phyloP scores from a whole-genome alignment of 768 basidiomycete species.

The Pleurotus eryngii region DNA sequence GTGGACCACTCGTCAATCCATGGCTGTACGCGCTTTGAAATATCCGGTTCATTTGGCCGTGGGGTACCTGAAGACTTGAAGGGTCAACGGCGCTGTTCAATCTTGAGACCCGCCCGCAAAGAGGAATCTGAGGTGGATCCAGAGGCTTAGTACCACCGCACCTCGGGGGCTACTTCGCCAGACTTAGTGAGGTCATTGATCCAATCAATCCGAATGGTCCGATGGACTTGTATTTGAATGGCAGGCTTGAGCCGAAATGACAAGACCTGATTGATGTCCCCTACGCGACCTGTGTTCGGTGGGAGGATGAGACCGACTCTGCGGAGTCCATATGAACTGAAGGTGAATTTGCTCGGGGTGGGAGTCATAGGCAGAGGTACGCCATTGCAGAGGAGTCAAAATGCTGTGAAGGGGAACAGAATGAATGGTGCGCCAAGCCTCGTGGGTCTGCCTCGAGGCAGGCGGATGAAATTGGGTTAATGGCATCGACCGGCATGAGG shows the following conservation, averaged over 20 bases:
- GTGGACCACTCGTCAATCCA: not conserved
- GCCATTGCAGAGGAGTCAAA: slow-evolving; percentile 1
- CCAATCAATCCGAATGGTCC: slow-evolving; percentile 1
- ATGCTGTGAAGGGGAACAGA: not conserved
- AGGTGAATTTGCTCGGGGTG: not conserved
- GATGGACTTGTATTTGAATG: not conserved
- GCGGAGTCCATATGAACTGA: not conserved
- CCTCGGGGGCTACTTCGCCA: not conserved
- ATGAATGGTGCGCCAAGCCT: not conserved
- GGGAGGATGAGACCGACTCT: not conserved
- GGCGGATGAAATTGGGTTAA: slow-evolving; percentile 3
- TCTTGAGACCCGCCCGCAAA: not conserved
- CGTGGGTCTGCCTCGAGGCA: slow-evolving; percentile 6
- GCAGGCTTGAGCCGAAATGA: not conserved
- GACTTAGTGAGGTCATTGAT: not conserved
- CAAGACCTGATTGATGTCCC: not conserved
- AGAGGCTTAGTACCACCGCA: not conserved
- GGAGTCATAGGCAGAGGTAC: not conserved
- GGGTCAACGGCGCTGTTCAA: not conserved
- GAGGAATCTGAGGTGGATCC: not conserved
- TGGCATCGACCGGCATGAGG: slow-evolving; percentile 4
- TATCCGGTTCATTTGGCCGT: not conserved
- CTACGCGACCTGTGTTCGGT: not conserved
- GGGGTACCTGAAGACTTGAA: not conserved
- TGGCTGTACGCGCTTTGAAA: not conserved